Conservation (phyloP, 2,329 filamentous ascomycete genomes). For the Monosporascus sp. region DNA sequence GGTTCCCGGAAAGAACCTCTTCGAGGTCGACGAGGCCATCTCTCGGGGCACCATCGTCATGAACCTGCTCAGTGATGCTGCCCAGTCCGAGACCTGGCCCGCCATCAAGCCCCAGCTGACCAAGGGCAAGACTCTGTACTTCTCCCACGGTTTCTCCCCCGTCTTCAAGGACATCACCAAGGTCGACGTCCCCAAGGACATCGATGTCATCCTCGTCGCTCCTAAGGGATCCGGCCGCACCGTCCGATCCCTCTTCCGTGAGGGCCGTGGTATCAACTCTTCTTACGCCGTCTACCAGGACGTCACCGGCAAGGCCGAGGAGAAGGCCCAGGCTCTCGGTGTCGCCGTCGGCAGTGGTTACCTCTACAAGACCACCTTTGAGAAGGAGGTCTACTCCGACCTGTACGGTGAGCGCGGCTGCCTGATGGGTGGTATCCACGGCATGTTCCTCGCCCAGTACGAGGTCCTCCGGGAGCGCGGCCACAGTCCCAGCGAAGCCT, state of each 20-base stretch:
- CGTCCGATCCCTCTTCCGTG: constrained; percentile 96
- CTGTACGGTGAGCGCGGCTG: constrained; percentile 99
- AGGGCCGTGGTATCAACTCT: constrained; percentile 99
- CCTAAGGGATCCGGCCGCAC: constrained; percentile 99
- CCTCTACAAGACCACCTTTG: constrained; percentile 99
- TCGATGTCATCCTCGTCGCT: constrained; percentile 98
- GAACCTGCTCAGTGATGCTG: constrained; percentile 97
- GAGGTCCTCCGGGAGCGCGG: constrained; percentile 98
- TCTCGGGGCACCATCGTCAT: constrained; percentile 90
- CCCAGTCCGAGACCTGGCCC: constrained; percentile 98
- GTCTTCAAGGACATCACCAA: constrained; percentile 99
- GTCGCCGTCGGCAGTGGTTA: constrained; percentile 96
- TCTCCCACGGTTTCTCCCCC: constrained; percentile 99
- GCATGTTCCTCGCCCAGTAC: constrained; percentile 99
- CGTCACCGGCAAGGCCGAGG: constrained; percentile 94
- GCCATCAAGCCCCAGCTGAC: constrained; percentile 95
- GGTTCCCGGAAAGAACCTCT: constrained; percentile 97
- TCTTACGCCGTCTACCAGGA: constrained; percentile 98
- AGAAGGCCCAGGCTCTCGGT: constrained; percentile 95
- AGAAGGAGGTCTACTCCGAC: constrained; percentile 99
- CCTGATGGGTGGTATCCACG: constrained; percentile 99
- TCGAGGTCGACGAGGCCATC: constrained; percentile 97
- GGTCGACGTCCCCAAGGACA: constrained; percentile 90
- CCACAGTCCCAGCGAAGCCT: constrained; percentile 95
- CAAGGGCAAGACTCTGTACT: constrained; percentile 99